phyloP scores from a whole-genome alignment of 2,329 filamentous ascomycete species.

The Claviceps africana region DNA sequence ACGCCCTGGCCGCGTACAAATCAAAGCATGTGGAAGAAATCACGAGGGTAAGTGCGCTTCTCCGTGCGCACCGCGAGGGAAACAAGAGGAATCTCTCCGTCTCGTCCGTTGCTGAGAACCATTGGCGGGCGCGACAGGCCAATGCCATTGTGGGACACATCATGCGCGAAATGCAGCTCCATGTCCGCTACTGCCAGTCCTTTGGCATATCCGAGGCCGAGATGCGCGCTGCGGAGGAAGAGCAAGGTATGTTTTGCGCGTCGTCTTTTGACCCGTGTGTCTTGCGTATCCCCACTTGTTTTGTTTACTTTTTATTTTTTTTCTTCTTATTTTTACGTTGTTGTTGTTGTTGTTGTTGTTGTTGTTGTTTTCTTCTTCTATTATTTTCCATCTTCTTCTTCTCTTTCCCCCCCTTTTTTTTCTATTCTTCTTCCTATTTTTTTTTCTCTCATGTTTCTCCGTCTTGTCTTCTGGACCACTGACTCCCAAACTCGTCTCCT shows the following conservation, averaged over 20 bases:
- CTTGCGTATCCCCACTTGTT: neutral
- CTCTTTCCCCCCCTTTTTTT: neutral
- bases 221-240: slow-evolving; percentile 61
- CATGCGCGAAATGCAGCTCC: slow-evolving; percentile 64
- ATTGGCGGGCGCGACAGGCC: slow-evolving; percentile 14
- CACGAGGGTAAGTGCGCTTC: slow-evolving; percentile 32
- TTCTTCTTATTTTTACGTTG: too few species aligned
- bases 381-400: neutral
- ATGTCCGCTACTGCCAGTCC: slow-evolving; percentile 66
- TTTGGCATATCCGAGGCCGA: slow-evolving; percentile 65
- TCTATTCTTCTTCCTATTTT: neutral
- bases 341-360: too few species aligned
- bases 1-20: slow-evolving; percentile 77
- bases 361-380: neutral
- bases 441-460: too few species aligned
- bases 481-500: neutral
- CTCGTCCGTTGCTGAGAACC: neutral
- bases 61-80: neutral
- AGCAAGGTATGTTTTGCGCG: slow-evolving; percentile 35
- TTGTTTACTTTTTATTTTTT: neutral
- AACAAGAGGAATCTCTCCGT: neutral
- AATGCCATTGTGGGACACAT: slow-evolving; percentile 58
- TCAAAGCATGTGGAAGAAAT: slow-evolving; percentile 61
- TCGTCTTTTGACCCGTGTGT: neutral
- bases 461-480: neutral